A percentile compares a stretch with the other conserved stretches of the same genome.
These are phyloP conservation scores for Xerocomus minutiporus DNA, from an alignment of 1,284 basidiomycete species.

Conservation along the genomic window DNA sequence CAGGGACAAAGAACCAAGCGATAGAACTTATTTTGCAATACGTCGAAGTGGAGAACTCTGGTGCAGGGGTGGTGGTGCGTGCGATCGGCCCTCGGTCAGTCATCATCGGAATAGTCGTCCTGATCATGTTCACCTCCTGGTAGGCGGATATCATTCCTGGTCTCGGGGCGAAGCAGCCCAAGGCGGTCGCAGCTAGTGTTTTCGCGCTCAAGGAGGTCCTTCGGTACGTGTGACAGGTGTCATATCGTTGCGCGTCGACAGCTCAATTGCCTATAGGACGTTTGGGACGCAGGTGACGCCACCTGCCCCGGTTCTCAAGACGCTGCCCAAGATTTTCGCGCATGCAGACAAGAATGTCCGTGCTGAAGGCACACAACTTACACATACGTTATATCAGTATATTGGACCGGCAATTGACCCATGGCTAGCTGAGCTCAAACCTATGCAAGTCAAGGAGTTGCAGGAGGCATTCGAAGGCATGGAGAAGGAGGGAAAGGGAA, in stretches of 20 bases:
- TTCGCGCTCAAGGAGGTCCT: slow-evolving; percentile 76
- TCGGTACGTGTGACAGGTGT: slow-evolving; percentile 34
- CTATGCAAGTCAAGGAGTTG: slow-evolving; percentile 96
- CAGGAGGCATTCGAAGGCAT: slow-evolving; percentile 85
- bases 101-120: slow-evolving; percentile 10
- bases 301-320: slow-evolving; percentile 78
- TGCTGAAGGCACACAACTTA: slow-evolving; percentile 81
- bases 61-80: slow-evolving; percentile 84
- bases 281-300: slow-evolving; percentile 82
- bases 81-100: slow-evolving; percentile 23
- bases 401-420: slow-evolving; percentile 87
- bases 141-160: slow-evolving; percentile 84
- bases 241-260: slow-evolving; percentile 1
- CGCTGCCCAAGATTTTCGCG: slow-evolving; percentile 88
- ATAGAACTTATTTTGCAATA: slow-evolving; percentile 86
- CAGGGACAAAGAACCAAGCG: slow-evolving; percentile 89
- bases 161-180: slow-evolving; percentile 90
- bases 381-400: slow-evolving; percentile 80
- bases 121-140: slow-evolving; percentile 28
- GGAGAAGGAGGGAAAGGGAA: slow-evolving; percentile 80
- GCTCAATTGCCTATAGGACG: slow-evolving; percentile 41
- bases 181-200: slow-evolving; percentile 83
- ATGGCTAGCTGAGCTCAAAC: slow-evolving; percentile 89
- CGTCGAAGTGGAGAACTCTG: slow-evolving; percentile 91
- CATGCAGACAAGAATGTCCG: slow-evolving; percentile 97